Percentiles rank a stretch among this genome's conserved stretches.
phyloP scores from a whole-genome alignment of 1,139 yeast genomes.

The Maudiozyma humilis region DNA sequence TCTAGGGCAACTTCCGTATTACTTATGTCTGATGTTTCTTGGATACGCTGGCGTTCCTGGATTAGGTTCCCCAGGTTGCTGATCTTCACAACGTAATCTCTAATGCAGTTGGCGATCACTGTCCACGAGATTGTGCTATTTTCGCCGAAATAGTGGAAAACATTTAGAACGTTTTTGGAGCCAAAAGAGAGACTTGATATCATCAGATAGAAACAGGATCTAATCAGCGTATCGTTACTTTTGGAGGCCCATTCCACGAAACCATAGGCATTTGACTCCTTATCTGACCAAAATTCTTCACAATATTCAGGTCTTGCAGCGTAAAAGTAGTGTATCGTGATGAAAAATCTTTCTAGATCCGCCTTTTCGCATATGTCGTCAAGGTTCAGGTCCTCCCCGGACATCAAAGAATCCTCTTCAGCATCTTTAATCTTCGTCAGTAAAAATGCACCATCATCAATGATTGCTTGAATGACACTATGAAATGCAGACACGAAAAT shows the following conservation, averaged over 20 bases:
- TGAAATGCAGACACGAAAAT: conserved; percentile 36
- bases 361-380: conserved; percentile 62
- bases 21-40: conserved; percentile 28
- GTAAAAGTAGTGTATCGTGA: conserved; percentile 67
- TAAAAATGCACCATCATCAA: conserved; percentile 68
- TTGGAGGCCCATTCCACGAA: conserved; percentile 83
- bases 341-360: conserved; percentile 79
- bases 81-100: conserved; percentile 48
- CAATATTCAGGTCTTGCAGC: conserved; percentile 53
- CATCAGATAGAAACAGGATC: conserved; percentile 74
- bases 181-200: conserved; percentile 67
- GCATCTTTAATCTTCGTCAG: conserved; percentile 72
- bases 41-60: conserved; percentile 25
- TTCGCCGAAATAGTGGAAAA: conserved; percentile 36
- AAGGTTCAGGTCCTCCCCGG: conserved; percentile 38
- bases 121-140: conserved; percentile 47
- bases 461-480: conserved; percentile 50
- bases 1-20: conserved; percentile 26
- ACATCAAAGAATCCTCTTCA: conserved; percentile 74
- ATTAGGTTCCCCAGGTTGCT: conserved; percentile 25
- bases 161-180: conserved; percentile 43
- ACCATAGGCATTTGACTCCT: conserved; percentile 57
- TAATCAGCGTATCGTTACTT: conserved; percentile 74
- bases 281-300: conserved; percentile 62
- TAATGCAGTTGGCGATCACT: conserved; percentile 48